Base-by-base conservation (phyloP, 2,329 filamentous ascomycete genomes). In the Aspergillus vadensis region DNA sequence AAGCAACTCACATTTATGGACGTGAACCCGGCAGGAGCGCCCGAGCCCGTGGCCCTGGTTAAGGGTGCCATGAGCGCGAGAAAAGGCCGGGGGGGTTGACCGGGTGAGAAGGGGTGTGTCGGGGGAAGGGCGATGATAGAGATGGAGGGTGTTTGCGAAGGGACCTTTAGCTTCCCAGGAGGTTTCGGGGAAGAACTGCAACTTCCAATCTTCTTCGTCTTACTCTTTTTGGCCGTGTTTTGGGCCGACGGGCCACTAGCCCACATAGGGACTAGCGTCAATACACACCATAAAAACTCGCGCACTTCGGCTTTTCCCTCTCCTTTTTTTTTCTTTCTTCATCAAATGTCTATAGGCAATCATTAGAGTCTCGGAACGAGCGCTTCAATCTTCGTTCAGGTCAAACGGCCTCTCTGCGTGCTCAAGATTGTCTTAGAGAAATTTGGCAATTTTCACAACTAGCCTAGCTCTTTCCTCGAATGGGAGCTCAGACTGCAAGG, bases 321-420 rank as follows among this genome's bases (percentile, higher is more conserved):
- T 73, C 76, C 78, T 69, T 66, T 68, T 73, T 74, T 77, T 77
- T 76, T 82, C 77, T 80, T 76, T 82, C 82, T 77, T 78, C 75
- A 72, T 74, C 76, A 78, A 80, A 84, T 83, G 82, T 84, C 81
- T 76, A 79, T 84, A 94, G 92, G 89, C 90, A 89, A 87, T 91
- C 91, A 91, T 94, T 98, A 98, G 95, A 99, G 95, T 99, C 95
- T 96, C 94, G 93, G 90, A 90, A 88, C 87, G 91, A 87, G 90
- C 87, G 68, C 63, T 74, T 76, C 91, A 91, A 85, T 98, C 86
- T 90, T 92, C 92, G 88, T 91, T 91, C 91, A 96, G 91, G 86
- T 89, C 86, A 30, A 83, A 78, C 78, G 86, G 89, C 85, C 91
- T 93, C 90, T 81, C 82, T 82, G 91, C 93, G 94, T 91, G 95